Evolutionary conservation across 148 eudicot genomes (phyloP).

Genomic region (Rhododendron henanense): DNA sequence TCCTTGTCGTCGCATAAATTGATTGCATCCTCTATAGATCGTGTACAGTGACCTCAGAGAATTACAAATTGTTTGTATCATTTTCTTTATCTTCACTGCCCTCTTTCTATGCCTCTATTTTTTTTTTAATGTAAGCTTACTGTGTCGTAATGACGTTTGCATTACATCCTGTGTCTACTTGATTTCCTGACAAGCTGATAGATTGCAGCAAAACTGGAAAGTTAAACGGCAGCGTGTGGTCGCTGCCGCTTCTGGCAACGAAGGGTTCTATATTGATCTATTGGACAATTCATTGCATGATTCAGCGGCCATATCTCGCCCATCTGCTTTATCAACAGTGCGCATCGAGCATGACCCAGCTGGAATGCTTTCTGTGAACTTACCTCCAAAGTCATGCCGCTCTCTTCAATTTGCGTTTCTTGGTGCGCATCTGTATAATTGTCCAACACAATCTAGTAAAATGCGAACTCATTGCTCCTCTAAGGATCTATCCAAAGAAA

Average conservation of each 20-base stretch:
- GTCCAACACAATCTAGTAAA: constrained; percentile 19
- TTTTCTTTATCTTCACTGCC: background rate
- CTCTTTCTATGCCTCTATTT: background rate
- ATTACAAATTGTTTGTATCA: background rate
- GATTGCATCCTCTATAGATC: background rate
- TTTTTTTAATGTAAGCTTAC: background rate
- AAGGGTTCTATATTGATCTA: constrained; percentile 91
- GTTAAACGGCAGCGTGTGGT: constrained; percentile 85
- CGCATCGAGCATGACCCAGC: constrained; percentile 84
- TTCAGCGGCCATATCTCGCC: constrained; percentile 49
- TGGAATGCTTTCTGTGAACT: constrained; percentile 88
- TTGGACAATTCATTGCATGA: constrained; percentile 60
- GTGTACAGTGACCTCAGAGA: background rate
- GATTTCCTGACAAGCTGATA: constrained; percentile 36
- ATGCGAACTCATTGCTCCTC: constrained; percentile 16
- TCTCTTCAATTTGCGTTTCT: constrained; percentile 71
- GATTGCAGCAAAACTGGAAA: constrained; percentile 99
- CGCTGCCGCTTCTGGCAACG: constrained; percentile 77
- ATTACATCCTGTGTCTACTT: background rate
- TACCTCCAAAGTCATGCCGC: constrained; percentile 62
- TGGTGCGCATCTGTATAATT: constrained; percentile 26
- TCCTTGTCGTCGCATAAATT: background rate
- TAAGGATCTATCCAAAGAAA: constrained; percentile 39
- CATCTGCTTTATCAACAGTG: constrained; percentile 61
- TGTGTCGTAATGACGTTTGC: background rate